phyloP scores from a whole-genome alignment of 164 flowering plant genomes.

The Cinnamomum chago region DNA sequence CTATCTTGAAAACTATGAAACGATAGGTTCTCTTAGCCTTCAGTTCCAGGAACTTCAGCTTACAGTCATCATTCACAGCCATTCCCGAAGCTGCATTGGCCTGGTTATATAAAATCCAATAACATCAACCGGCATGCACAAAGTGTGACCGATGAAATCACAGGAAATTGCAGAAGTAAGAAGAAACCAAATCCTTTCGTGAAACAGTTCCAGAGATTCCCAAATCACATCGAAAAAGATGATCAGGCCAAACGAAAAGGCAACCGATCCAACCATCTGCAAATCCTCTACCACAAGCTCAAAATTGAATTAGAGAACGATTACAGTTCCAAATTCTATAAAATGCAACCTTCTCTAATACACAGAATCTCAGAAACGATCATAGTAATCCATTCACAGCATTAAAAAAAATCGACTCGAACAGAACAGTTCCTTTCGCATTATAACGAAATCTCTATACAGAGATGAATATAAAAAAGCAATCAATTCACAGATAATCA shows the following conservation, averaged over 20 bases:
- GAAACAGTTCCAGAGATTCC: background rate
- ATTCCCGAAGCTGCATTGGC: slow-evolving; percentile 74
- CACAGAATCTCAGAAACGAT: background rate
- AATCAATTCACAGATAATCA: no score
- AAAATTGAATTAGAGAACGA: background rate
- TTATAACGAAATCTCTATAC: background rate
- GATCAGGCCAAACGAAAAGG: no score
- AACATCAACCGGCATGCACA: background rate
- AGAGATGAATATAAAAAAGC: no score
- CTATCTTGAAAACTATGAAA: slow-evolving; percentile 60
- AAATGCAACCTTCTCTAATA: background rate
- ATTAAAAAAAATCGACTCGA: background rate
- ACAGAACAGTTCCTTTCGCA: background rate
- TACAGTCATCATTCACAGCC: slow-evolving; percentile 72
- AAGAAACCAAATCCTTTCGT: background rate
- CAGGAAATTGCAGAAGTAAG: background rate
- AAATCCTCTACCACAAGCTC: background rate
- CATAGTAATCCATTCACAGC: no score
- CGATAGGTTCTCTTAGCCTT: slow-evolving; percentile 67
- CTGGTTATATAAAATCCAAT: slow-evolving; percentile 17
- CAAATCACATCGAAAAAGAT: no score
- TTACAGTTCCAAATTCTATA: background rate
- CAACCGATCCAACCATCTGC: background rate
- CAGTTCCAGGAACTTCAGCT: slow-evolving; percentile 60
- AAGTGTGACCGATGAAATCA: background rate